Base-by-base conservation (phyloP, 2,329 filamentous ascomycete species). In the Fonsecaea multimorphosa region DNA sequence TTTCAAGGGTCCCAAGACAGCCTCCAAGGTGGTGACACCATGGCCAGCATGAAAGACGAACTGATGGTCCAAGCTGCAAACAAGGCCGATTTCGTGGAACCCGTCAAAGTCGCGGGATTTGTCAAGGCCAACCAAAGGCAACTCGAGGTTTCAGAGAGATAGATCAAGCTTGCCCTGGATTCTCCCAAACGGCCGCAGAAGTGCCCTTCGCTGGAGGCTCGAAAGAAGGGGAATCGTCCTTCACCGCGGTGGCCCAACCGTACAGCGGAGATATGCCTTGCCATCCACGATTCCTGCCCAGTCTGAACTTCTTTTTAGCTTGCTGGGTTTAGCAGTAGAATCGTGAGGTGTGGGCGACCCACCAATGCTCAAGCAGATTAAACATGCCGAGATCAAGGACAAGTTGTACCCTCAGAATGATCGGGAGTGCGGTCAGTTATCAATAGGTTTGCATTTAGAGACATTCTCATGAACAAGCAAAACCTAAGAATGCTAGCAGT, bases 11-110 rank as follows among this genome's bases (percentile, higher is more conserved):
- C 8, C 51, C 40, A 54, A 51, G 49, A 53, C 53, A 58, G 32
- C 58, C 53, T 49, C 53, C 31, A 31, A 16, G 5, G 40, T 34
- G 31, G 67, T 69, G 24, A 58, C 58, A 69, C 67, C 55, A 49
- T 22, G 31, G 55, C 19, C 34, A 38, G 58, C 34, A 61, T 44
- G 58, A 54, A 40, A 34, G 61, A 67, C 64, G 68, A 71, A 71
- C 69, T 19, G 68, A 58, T 71, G 68, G 69, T 64, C 62, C 66
- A 64, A 68, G 69, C 68, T 63, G 69, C 52, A 60, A 59, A 64
- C 63, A 32, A 62, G 46, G 55, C 63, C 53, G 56, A 56, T 29
- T 31, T 56, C 44, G 67, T 67, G 63, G 62, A 52, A 69, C 65
- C 55, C 65, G 67, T 67, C 67, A 66, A 61, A 36, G 65, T 65